Evolutionary conservation across 768 basidiomycete genomes (phyloP).

Genomic region (Tricholomella constricta): DNA sequence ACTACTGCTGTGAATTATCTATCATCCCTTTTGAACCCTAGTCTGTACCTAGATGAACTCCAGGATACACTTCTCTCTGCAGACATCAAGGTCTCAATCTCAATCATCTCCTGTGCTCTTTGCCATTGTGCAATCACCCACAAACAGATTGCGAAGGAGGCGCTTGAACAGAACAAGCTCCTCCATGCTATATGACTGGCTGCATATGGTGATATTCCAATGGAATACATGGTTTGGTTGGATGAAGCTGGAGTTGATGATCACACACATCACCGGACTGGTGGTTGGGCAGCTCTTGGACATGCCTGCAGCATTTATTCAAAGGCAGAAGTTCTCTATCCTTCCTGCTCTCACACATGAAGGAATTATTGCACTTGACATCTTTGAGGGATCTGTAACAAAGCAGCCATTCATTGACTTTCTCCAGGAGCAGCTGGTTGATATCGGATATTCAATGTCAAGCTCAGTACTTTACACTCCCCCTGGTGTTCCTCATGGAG

Average conservation of each 20-base stretch:
- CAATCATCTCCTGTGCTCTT: conserved; percentile 28
- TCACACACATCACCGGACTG: background rate
- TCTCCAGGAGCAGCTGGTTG: background rate
- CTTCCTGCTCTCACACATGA: conserved; percentile 1
- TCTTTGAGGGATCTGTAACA: conserved; percentile 8
- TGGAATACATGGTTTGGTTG: conserved; percentile 24
- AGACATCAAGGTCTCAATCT: conserved; percentile 25
- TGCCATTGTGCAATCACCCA: conserved; percentile 15
- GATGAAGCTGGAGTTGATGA: conserved; percentile 22
- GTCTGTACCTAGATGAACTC: conserved; percentile 34
- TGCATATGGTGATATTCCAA: conserved; percentile 14
- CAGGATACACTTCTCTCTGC: conserved; percentile 19
- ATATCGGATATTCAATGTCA: too few species aligned
- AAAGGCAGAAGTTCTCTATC: background rate
- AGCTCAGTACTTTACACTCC: too few species aligned
- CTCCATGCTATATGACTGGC: conserved; percentile 20
- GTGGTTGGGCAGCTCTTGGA: background rate
- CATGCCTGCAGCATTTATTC: background rate
- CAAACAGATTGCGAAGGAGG: conserved; percentile 24
- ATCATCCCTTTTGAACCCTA: conserved; percentile 19
- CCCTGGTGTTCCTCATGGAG: too few species aligned
- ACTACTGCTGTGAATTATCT: conserved; percentile 24
- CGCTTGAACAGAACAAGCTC: conserved; percentile 31
- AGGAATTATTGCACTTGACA: conserved; percentile 5
- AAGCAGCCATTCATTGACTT: conserved; percentile 2